Evolutionary conservation across 257 asterid species (phyloP), one percentile per base, ranked within the genome.

Genomic region (Eustoma russellianum): DNA sequence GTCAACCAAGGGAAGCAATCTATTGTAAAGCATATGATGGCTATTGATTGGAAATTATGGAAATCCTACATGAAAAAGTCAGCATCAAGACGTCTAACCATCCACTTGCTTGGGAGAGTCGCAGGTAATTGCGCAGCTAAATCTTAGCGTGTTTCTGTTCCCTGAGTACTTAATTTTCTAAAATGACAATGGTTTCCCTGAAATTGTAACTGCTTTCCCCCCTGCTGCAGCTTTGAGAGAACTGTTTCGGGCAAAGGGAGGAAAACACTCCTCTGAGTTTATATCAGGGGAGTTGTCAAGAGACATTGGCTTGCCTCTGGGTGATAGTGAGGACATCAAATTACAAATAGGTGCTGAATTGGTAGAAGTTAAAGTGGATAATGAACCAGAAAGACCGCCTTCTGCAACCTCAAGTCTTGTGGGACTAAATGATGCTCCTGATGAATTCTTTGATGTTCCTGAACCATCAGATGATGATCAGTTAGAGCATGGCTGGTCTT

Each of bases 41-140:
- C 97, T 62, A 79, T 89, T 73, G 95, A 89, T 68, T 89, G 97
- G 97, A 88, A 70, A 64, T 88, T 70, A 65, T 88, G 95, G 97
- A 89, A 72, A 69, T 77, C 88, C n/a, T 83, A 81, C 61, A 38
- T 86, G 60, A 74, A 63, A 65, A 65, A 71, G 56, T 83, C 88
- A 56, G 79, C 92, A 33, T 77, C 88, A 56, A 75, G 93, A 75
- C 86, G 81, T 16, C 73, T 86, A 62, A 86, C 97, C 28, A 79
- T 83, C 60, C 48, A 71, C 74, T 76, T 79, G 93, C 77, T 89
- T 33, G 84, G 83, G 64, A 79, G 82, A 74, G 70, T 86, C 35
- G 88, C 94, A 77, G 97, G 97, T 83, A 64, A 55, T 12, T 55
- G 35, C 35, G 47, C 33, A 35, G 16, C 9, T 51, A 13, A 54